phyloP scores from a whole-genome alignment of 2,329 filamentous ascomycete genomes.

The Bipolaris sorokiniana region DNA sequence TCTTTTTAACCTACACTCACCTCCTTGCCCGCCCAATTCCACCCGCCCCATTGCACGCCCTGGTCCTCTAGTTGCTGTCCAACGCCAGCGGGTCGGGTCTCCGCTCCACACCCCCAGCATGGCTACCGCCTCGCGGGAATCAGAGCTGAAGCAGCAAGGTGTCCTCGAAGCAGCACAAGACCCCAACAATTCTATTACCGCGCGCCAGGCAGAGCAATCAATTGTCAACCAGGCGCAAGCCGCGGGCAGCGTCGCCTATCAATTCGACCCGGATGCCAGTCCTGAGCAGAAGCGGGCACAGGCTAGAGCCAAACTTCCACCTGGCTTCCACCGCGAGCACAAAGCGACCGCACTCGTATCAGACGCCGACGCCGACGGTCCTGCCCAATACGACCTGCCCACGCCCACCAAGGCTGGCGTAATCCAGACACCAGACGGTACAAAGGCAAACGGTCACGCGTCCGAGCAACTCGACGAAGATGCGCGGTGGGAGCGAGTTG shows the following conservation, averaged over 20 bases:
- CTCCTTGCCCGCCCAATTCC: background rate
- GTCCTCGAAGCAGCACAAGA: conserved; percentile 78
- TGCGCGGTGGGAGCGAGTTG: conserved; percentile 64
- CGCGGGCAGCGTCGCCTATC: conserved; percentile 79
- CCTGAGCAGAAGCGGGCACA: conserved; percentile 84
- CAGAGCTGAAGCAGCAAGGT: conserved; percentile 81
- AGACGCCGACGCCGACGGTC: conserved; percentile 62
- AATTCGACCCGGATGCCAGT: conserved; percentile 85
- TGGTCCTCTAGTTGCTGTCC: conserved; percentile 1
- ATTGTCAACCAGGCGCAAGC: conserved; percentile 79
- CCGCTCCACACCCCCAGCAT: conserved; percentile 29
- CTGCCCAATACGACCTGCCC: conserved; percentile 76
- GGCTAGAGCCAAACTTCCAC: conserved; percentile 68
- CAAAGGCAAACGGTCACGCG: conserved; percentile 59
- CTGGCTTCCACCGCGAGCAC: conserved; percentile 67
- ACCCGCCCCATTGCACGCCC: conserved; percentile 18
- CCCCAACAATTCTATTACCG: conserved; percentile 69
- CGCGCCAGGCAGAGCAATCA: conserved; percentile 73
- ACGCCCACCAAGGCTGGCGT: conserved; percentile 73
- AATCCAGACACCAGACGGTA: conserved; percentile 59
- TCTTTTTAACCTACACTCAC: background rate
- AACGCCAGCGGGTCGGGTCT: conserved; percentile 11
- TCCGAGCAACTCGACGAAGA: conserved; percentile 60
- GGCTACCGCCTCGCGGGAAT: conserved; percentile 44
- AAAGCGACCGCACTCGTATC: conserved; percentile 75